Evolutionary conservation across 2,329 filamentous ascomycete genomes (phyloP), one percentile per base, ranked within the genome.

Genomic region (Escovopsis weberi): DNA sequence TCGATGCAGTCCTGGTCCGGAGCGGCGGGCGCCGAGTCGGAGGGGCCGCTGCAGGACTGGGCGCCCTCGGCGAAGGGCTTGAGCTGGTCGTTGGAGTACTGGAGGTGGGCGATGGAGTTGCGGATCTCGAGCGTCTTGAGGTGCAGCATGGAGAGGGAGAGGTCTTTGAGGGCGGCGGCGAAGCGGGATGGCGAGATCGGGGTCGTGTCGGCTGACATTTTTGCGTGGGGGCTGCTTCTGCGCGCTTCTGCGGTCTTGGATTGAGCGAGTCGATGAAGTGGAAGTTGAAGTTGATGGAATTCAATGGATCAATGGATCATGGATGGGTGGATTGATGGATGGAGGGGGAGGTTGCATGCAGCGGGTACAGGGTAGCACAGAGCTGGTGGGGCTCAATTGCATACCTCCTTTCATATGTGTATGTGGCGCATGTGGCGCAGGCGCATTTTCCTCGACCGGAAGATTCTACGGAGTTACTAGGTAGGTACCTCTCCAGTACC

Each of bases 41-140:
- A 54, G 0, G 61, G 53, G n/a, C n/a, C n/a, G 3, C 57, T 59
- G 23, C 23, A 23, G 23, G 23, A 23, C 23, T 23, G 23, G 19
- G 56, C 54, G 26, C 69, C 70, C 12, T 77, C 69, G 43, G 80
- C 79, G 52, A 75, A 86, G 32, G 81, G 80, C 43, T 71, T 67
- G 45, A 87, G 77, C 58, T 87, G 76, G 48, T 73, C 71, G 63
- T 87, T 88, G 48, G 78, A 83, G 59, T 78, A 78, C 53, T 80
- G 73, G 26, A 88, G 76, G 60, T 88, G 82, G 23, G 73, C 70
- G 55, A 87, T 80, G 52, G 70, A 76, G 70, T 86, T 87, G 57
- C 75, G 76, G 47, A 88, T 70, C 59, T 88, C 84, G 55, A 82
- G 74, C 45, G 81, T 74, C 62, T 87, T 87, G 60, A 82, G 69